Base-by-base conservation (phyloP, 2,329 filamentous ascomycete genomes). In the Blastomyces gilchristii region DNA sequence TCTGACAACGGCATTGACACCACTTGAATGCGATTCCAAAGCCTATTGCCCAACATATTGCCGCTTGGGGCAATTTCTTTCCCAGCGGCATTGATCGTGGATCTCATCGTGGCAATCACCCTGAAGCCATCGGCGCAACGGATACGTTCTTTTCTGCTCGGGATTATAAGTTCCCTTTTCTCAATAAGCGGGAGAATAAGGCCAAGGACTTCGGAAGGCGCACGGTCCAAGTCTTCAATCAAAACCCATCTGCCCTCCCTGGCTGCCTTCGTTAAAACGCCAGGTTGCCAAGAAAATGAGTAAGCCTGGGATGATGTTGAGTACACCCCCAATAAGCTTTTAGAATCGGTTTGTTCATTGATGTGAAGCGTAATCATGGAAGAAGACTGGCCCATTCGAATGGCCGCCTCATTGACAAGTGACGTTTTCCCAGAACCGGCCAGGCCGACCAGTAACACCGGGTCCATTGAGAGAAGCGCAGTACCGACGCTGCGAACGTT, bases 311-410 rank as follows among this genome's bases (percentile, higher is more conserved):
- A 85, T 63, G 91, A 92, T 28, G 91, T 94, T 0, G 93, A 90
- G 76, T 99, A 97, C 73, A 97, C 85, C 3, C 94, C 94, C 66
- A 99, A 85, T 50, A 99, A 84, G 79, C 96, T 89, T 75, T 99
- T 99, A 0, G 93, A 92, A 76, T 99, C 94, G 2, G 92, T 97
- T 75, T 99, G 95, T 75, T 97, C 94, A 72, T 99, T 99, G 43
- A 99, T 80, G 75, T 99, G 93, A 39, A 99, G 81, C 3, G 93
- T 97, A 61, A 99, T 88, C 86, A 99, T 91, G 64, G 84, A 85
- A 6, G 87, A 83, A 28, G 89, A 84, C 76, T 90, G 90, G 65
- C 89, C 89, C 62, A 97, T 83, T 68, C 88, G 84, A 69, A 84
- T 85, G 31, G 93, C 92, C 65, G 93, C 83, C 72, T 97, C 88